Evolutionary conservation across 1,139 yeast species (phyloP), one percentile per base, ranked within the genome.

Genomic region (Protomyces inundatus): DNA sequence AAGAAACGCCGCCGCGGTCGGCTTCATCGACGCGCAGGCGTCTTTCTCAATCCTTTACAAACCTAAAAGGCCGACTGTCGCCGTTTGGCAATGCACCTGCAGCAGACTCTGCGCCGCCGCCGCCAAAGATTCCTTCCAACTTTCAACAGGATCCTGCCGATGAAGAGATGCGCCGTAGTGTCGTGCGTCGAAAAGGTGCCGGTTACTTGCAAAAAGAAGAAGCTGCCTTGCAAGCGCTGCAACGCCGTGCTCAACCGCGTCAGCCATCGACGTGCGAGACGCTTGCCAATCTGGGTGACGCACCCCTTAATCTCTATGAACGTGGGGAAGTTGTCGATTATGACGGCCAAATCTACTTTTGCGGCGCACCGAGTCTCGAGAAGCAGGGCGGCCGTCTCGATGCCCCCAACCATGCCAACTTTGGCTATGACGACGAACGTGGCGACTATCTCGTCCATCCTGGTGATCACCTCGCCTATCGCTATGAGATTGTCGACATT

Each of bases 401-500:
- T 30, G 77, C 80, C 40, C 71, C 72, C 30, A 66, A 53, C 6
- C 51, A 65, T 7, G 55, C 60, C 65, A 87, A 85, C 73, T 84
- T 83, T 75, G 95, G 91, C 0, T 88, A 86, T 72, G 96, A 88
- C 73, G 95, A 88, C 72, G 73, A 74, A 2, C 76, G 81, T 10
- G 88, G 90, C 1, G 88, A 88, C 71, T 86, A 87, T 69, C 77
- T 78, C 6, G 77, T 84, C 0, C 72, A 78, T 0, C 74, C 77
- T 0, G 82, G 86, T 4, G 96, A 89, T 71, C 97, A 90, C 70
- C 81, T 90, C 56, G 87, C 86, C 63, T 90, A 85, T 73, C 76
- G 95, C 50, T 90, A 86, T 71, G 85, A 88, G 68, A 83, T 88
- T 6, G 66, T 81, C 37, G 74, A 78, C 1, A 76, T 79, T 3